Conservation (phyloP, 1,284 basidiomycete species). For the Puccinia horiana region DNA sequence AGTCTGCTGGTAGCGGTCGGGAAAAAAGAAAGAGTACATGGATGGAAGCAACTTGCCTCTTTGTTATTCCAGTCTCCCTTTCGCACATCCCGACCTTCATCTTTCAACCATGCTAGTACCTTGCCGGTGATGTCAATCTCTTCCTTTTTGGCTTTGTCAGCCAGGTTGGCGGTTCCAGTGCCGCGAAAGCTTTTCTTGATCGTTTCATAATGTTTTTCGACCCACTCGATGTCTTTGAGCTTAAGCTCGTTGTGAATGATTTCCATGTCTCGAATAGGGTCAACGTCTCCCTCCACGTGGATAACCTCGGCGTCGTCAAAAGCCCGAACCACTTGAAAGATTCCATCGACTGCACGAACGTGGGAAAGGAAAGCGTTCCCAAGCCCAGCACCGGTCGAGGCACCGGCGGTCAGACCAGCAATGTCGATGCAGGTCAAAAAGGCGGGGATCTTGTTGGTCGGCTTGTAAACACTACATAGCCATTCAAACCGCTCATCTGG, state of each 20-base stretch:
- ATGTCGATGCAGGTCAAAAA: conserved; percentile 99
- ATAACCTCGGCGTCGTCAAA: conserved; percentile 99
- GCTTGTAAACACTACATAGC: conserved; percentile 89
- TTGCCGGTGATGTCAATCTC: conserved; percentile 88
- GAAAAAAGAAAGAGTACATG: background rate
- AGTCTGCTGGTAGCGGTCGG: background rate
- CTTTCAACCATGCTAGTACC: conserved; percentile 74
- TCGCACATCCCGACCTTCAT: conserved; percentile 85
- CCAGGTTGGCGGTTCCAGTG: conserved; percentile 76
- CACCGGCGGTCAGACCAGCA: conserved; percentile 92
- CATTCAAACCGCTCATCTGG: conserved; percentile 93
- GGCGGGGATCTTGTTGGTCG: conserved; percentile 81
- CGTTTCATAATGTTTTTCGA: conserved; percentile 82
- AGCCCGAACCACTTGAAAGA: conserved; percentile 96
- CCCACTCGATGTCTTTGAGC: conserved; percentile 98
- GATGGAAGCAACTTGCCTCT: conserved; percentile 70
- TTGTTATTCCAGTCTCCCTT: conserved; percentile 95
- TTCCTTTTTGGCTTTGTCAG: conserved; percentile 94
- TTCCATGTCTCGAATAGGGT: conserved; percentile 95
- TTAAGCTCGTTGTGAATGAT: conserved; percentile 92
- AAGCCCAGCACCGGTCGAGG: conserved; percentile 95
- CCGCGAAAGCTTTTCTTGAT: conserved; percentile 72
- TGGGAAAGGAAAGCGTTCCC: conserved; percentile 98
- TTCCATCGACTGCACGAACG: conserved; percentile 96
- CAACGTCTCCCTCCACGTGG: conserved; percentile 97